Evolutionary conservation across 345 rosid species (phyloP).

Genomic region (Sisymbrium altissimum): DNA sequence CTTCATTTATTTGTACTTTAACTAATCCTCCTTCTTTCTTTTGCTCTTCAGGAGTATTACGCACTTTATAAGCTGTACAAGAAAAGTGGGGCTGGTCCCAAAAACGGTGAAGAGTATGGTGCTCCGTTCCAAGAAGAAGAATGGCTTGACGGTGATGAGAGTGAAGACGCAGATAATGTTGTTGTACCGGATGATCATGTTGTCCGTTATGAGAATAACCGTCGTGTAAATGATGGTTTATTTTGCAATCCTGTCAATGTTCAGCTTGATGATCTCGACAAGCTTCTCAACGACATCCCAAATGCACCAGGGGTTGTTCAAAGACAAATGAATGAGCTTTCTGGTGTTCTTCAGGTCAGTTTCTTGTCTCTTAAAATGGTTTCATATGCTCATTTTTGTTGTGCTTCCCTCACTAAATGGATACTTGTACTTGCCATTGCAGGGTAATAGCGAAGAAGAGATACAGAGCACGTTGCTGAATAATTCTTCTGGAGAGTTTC

Average conservation of each 20-base stretch:
- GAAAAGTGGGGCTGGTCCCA: constrained; percentile 97
- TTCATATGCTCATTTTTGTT: background rate
- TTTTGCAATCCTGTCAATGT: constrained; percentile 10
- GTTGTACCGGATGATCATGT: background rate
- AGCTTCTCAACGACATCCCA: constrained; percentile 11
- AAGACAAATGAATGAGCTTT: background rate
- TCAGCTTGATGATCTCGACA: constrained; percentile 10
- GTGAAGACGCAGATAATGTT: background rate
- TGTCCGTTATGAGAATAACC: background rate
- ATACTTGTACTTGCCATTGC: constrained; percentile 11
- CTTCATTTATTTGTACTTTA: background rate
- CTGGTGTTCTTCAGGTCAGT: constrained; percentile 8
- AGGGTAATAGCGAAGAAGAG: constrained; percentile 9
- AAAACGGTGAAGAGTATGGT: constrained; percentile 95
- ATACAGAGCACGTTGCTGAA: constrained; percentile 13
- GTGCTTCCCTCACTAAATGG: background rate
- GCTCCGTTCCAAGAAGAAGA: constrained; percentile 92
- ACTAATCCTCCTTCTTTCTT: background rate
- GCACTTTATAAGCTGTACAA: constrained; percentile 85
- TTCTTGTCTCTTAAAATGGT: background rate
- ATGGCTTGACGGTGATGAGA: constrained; percentile 65
- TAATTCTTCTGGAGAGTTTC: background rate
- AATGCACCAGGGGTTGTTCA: constrained; percentile 1
- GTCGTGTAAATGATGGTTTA: background rate
- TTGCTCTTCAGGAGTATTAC: constrained; percentile 65